Base-by-base conservation (phyloP, 495 filamentous ascomycete species). In the Sordaria brevicollis region DNA sequence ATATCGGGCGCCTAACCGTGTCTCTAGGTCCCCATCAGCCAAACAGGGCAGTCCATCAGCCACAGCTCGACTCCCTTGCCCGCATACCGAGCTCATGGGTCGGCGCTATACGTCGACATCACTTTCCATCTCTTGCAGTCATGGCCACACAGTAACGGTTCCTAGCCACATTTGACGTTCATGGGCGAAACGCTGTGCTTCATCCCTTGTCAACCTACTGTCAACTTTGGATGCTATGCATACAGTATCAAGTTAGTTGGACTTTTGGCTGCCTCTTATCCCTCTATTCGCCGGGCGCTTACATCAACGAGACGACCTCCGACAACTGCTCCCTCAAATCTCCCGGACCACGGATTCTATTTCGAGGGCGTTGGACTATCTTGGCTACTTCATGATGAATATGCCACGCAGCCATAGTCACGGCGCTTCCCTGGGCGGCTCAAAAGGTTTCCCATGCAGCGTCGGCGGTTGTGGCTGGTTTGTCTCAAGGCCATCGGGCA, bases 401-500 rank as follows among this genome's bases (percentile, higher is more conserved):
- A 43, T 69, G 72, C 67, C 31, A 71, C 49, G 65, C 62, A 39
- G 41, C 69, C 49, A 62, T 21, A 62, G 49, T 62, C 49, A 62
- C 49, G 49, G 49, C 49, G 49, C 49, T 62, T 62, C 6, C 49
- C 49, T 62, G 49, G 49, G 49, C 49, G 49, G 49, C 49, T 62
- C 49, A 62, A 31, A 17, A 31, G 49, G 9, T 13, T 31, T 62
- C 49, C 33, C 15, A 62, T 62, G 49, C 25, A 62, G 49, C 49
- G 5, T 62, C 13, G 49, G 25, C 49, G 49, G 25, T 72, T 71
- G 72, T 68, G 74, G 75, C 75, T 73, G 35, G 65, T 36, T 70
- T 41, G 66, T 41, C 68, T 67, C 65, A 36, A 66, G 38, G 9
- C 29, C 35, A 54, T 65, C 71, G 69, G 69, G 70, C 35, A 69